Percentiles rank a stretch among this genome's conserved stretches.
phyloP scores from a whole-genome alignment of 768 basidiomycete genomes.

The Collybia sp. region DNA sequence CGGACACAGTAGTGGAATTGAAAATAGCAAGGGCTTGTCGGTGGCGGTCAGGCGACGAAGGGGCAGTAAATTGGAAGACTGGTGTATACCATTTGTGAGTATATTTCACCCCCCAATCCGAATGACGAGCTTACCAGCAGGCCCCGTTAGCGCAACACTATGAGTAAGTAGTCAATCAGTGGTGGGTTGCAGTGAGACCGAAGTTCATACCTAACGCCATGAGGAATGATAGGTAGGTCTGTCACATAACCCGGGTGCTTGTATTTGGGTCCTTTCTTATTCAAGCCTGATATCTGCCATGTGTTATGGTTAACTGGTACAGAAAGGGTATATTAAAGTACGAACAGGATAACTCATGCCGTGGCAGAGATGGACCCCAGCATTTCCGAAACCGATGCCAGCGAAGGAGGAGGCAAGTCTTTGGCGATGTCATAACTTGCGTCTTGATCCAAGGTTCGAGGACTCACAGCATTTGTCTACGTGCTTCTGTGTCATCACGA shows the following conservation, averaged over 20 bases:
- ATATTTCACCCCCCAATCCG: background rate
- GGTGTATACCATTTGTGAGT: constrained; percentile 1
- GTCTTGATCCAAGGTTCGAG: background rate
- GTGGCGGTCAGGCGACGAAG: constrained; percentile 88
- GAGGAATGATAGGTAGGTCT: constrained; percentile 89
- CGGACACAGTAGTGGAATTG: constrained; percentile 54
- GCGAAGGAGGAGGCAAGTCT: constrained; percentile 92
- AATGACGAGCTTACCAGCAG: constrained; percentile 51
- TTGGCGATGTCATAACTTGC: background rate
- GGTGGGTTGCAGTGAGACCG: background rate
- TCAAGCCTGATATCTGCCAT: constrained; percentile 80
- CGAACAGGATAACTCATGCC: constrained; percentile 85
- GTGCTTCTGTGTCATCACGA: constrained; percentile 74
- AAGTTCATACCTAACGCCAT: constrained; percentile 66
- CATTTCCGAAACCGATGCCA: constrained; percentile 93
- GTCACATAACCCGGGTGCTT: constrained; percentile 86
- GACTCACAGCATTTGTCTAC: constrained; percentile 82
- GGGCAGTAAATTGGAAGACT: constrained; percentile 96
- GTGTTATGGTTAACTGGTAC: background rate
- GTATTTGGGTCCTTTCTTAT: constrained; percentile 92
- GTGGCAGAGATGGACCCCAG: constrained; percentile 87
- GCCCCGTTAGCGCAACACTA: constrained; percentile 85
- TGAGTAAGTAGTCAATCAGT: background rate
- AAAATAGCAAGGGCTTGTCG: constrained; percentile 87
- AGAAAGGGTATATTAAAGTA: constrained; percentile 5